Evolutionary conservation across 1,139 yeast species (phyloP).

Genomic region (Tardiomyces blankii): DNA sequence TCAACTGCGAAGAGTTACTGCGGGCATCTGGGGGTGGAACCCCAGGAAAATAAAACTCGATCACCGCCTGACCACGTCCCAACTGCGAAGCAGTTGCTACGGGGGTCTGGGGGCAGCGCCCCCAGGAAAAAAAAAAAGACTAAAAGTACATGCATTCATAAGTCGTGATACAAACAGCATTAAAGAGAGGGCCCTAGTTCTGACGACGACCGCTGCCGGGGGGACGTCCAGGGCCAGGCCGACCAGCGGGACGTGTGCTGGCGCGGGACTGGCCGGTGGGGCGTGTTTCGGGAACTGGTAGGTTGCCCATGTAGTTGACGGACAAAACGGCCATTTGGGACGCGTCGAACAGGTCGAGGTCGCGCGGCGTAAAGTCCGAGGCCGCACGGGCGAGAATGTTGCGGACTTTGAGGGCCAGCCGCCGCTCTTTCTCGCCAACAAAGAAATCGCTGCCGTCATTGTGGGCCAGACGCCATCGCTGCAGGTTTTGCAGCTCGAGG

Average conservation of each 20-base stretch:
- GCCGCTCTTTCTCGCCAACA: conserved; percentile 33
- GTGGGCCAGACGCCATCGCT: conserved; percentile 44
- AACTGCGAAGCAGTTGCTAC: no score
- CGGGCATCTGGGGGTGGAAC: no score
- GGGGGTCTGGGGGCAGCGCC: no score
- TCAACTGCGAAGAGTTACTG: no score
- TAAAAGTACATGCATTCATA: background rate
- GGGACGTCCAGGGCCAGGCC: background rate
- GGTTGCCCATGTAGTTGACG: conserved; percentile 65
- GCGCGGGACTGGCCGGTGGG: conserved; percentile 1
- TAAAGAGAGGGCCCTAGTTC: background rate
- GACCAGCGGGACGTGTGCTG: background rate
- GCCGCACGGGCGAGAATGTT: conserved; percentile 39
- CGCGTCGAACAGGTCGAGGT: conserved; percentile 17
- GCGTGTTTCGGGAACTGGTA: conserved; percentile 47
- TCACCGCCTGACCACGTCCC: no score
- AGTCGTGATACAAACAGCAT: background rate
- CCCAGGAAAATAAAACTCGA: no score
- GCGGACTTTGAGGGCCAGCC: conserved; percentile 39
- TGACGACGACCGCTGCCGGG: background rate
- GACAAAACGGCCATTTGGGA: conserved; percentile 53
- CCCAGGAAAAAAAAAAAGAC: no score
- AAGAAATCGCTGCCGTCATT: conserved; percentile 18
- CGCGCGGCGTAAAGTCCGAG: conserved; percentile 17
- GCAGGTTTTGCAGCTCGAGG: conserved; percentile 48